Base-by-base conservation (phyloP, 2,329 filamentous ascomycete species). In the Cladosporium velox region DNA sequence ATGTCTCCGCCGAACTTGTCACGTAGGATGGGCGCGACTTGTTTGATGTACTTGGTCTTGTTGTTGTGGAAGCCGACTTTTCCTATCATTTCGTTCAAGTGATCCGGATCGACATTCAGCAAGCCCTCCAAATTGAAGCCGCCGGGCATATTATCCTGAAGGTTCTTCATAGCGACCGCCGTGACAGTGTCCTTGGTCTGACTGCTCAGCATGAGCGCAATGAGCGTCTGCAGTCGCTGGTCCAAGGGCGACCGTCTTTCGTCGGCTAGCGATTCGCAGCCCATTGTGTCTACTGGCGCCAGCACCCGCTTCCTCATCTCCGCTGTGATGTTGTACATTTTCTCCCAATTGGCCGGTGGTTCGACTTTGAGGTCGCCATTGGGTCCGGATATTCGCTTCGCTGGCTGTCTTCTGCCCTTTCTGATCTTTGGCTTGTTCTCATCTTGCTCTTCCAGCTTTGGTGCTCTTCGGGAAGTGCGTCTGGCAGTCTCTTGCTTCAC, bases 261-360 rank as follows among this genome's bases (percentile, higher is more conserved):
- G 65, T 86, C 81, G 2, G 91, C 91, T 11, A 95, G 83, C 8
- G 87, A 86, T 78, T 93, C 93, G 79, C 95, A 99, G 12, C 95
- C 95, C 93, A 98, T 97, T 0, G 94, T 98, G 77, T 99, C 95
- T 12, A 99, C 95, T 0, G 94, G 91, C 0, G 95, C 95, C 0
- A 85, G 78, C 47, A 85, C 90, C 79, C 81, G 86, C 76, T 76
- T 90, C 80, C 79, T 89, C 93, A 98, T 97, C 73, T 87, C 85
- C 73, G 90, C 89, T 54, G 96, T 90, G 0, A 87, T 80, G 38
- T 84, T 80, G 79, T 97, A 99, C 66, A 97, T 88, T 65, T 88
- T 86, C 68, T 92, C 88, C 95, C 95, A 97, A 76, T 93, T 88
- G 0, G 88, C 84, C 0, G 93, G 93, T 1, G 92, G 87, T 21